Conservation (phyloP, 108 stramenopile genomes). For the Fragilariopsis cylindrus region DNA sequence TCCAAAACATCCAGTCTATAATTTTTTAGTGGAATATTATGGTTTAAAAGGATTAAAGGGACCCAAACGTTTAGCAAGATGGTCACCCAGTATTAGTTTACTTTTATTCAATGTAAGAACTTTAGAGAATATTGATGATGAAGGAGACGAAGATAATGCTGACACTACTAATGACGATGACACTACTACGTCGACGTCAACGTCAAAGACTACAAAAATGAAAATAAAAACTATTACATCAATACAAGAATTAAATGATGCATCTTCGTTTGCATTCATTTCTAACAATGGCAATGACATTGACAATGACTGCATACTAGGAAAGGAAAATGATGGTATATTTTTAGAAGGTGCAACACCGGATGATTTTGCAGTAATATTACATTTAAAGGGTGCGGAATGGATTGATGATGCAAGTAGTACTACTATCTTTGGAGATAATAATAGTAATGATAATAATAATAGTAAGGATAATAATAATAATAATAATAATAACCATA, state of each 20-base stretch:
- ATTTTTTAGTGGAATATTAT: conserved; percentile 87
- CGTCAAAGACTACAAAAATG: not conserved
- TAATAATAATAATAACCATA: no score
- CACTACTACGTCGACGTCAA: not conserved
- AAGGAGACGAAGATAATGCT: not conserved
- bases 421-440: no score
- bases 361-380: conserved; percentile 51
- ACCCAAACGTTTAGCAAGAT: conserved; percentile 49
- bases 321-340: conserved; percentile 30
- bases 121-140: not conserved
- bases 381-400: conserved; percentile 57
- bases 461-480: no score
- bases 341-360: conserved; percentile 68
- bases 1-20: conserved; percentile 78
- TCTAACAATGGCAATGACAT: no score
- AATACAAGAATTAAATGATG: not conserved
- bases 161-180: not conserved
- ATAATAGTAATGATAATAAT: no score
- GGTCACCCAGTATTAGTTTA: conserved; percentile 59
- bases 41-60: conserved; percentile 77
- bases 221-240: not conserved
- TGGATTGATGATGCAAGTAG: conserved; percentile 11
- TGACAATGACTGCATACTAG: no score
- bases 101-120: conserved; percentile 6
- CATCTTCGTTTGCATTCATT: not conserved